Evolutionary conservation across 176 grass and related monocot species (phyloP).

Genomic region (Zea mays): Zm-B73-REFERENCE-NAM-5.0 NC_050096.1:193401501-193402000

Average conservation of each 20-base stretch:
- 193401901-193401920: conserved; percentile 21
- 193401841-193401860: conserved; percentile 53
- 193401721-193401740: conserved; percentile 71
- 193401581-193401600: conserved; percentile 2
- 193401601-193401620: too few species aligned
- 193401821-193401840: conserved; percentile 66
- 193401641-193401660: too few species aligned
- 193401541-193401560: conserved; percentile 5
- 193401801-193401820: conserved; percentile 19
- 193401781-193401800: conserved; percentile 6
- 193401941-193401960: conserved; percentile 84
- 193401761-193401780: conserved; percentile 17
- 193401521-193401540: conserved; percentile 20
- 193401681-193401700: not conserved
- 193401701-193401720: conserved; percentile 60
- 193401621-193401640: too few species aligned
- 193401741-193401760: not conserved
- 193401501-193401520: conserved; percentile 28
- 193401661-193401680: not conserved
- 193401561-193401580: not conserved
- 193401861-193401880: conserved; percentile 58
- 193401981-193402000: conserved; percentile 32
- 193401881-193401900: conserved; percentile 85
- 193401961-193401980: conserved; percentile 35
- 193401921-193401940: conserved; percentile 54